A percentile compares a stretch with the other conserved stretches of the same genome.
phyloP scores from a whole-genome alignment of 352 stramenopile genomes.

The Nannochloropsis limnetica region DNA sequence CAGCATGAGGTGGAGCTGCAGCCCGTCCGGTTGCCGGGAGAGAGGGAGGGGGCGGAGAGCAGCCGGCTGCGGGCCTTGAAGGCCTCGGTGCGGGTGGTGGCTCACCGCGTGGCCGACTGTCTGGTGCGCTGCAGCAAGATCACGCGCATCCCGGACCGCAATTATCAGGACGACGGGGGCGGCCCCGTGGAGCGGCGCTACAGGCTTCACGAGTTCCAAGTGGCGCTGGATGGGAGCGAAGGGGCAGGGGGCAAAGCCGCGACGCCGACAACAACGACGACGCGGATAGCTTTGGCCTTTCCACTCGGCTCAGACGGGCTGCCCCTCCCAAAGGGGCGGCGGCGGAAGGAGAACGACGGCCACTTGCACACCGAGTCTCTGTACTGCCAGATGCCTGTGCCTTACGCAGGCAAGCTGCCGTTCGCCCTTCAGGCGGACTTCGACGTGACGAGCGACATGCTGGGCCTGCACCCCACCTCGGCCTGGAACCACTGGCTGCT shows the following conservation, averaged over 20 bases:
- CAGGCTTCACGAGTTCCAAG: constrained; percentile 3
- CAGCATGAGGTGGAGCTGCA: neutral
- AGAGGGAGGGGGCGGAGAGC: neutral
- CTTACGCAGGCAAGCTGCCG: constrained; percentile 10
- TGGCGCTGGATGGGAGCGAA: neutral
- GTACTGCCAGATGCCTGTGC: constrained; percentile 19
- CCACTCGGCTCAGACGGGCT: neutral
- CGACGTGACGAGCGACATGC: constrained; percentile 27
- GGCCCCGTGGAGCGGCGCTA: neutral
- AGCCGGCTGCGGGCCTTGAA: constrained; percentile 29
- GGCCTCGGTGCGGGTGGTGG: constrained; percentile 31
- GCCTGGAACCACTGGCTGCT: constrained; percentile 22
- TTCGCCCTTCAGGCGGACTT: constrained; percentile 26
- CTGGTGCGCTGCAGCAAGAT: constrained; percentile 15
- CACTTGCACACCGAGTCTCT: constrained; percentile 6
- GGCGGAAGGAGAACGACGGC: neutral
- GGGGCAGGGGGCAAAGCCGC: neutral
- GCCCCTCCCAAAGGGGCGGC: neutral
- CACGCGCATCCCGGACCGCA: constrained; percentile 7
- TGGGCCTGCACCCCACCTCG: constrained; percentile 20
- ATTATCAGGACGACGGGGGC: neutral
- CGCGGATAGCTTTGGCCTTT: constrained; percentile 1
- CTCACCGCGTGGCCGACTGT: constrained; percentile 27
- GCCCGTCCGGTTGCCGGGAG: neutral
- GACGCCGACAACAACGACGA: neutral